A percentile compares a stretch with the other conserved stretches of the same genome.
Evolutionary conservation across 2,329 filamentous ascomycete genomes (phyloP).

Genomic region (Pseudogymnoascus sp.): DNA sequence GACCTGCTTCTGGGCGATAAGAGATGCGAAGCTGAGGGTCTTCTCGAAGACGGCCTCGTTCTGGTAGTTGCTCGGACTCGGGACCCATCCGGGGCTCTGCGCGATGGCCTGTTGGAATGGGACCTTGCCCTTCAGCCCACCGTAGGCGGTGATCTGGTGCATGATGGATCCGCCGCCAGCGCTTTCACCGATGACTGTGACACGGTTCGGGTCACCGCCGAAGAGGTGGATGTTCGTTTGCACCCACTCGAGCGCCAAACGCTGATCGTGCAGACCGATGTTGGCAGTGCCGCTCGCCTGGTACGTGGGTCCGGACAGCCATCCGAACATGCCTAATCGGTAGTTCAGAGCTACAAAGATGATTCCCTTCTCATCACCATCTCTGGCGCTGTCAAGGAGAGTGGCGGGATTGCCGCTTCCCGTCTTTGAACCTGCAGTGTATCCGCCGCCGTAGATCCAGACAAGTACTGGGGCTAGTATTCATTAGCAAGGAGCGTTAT

Average conservation of each 20-base stretch:
- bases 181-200: conserved; percentile 47
- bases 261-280: conserved; percentile 47
- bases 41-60: conserved; percentile 11
- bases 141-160: conserved; percentile 43
- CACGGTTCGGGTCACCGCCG: conserved; percentile 44
- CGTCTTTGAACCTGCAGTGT: conserved; percentile 37
- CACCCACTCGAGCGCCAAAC: conserved; percentile 52
- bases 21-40: background rate
- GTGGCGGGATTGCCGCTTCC: conserved; percentile 35
- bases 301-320: conserved; percentile 37
- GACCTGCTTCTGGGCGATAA: conserved; percentile 14
- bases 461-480: conserved; percentile 39
- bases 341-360: conserved; percentile 34
- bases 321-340: conserved; percentile 31
- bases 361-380: conserved; percentile 33
- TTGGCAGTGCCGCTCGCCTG: conserved; percentile 42
- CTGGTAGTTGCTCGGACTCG: conserved; percentile 16
- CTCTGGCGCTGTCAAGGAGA: conserved; percentile 30
- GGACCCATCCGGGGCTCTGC: conserved; percentile 18
- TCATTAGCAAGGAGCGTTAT: conserved; percentile 16
- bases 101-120: conserved; percentile 35
- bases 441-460: conserved; percentile 47
- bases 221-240: conserved; percentile 48
- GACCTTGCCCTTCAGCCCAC: conserved; percentile 34
- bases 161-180: conserved; percentile 46